These are phyloP conservation scores for Daedalea quercina DNA, from an alignment of 768 basidiomycete species.

Conservation along the genomic window DNA sequence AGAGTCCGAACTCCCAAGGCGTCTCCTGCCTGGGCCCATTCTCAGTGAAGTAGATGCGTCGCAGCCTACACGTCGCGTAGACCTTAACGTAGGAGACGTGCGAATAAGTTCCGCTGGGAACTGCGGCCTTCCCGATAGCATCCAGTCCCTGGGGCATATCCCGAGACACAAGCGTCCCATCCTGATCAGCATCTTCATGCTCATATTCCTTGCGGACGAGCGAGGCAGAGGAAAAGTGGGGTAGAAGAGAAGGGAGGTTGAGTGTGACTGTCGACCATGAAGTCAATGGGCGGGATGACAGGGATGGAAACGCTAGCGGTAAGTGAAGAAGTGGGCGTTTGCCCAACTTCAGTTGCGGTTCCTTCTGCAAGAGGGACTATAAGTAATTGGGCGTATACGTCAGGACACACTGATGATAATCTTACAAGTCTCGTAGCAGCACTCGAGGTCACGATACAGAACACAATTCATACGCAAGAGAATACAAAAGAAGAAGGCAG, in stretches of 20 bases:
- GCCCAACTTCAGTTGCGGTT: slow-evolving; percentile 42
- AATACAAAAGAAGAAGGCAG: slow-evolving; percentile 3
- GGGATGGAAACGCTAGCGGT: slow-evolving; percentile 56
- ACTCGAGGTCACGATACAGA: not conserved
- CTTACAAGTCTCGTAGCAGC: not conserved
- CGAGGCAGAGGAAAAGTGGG: slow-evolving; percentile 51
- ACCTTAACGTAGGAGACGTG: slow-evolving; percentile 70
- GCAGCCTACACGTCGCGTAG: slow-evolving; percentile 70
- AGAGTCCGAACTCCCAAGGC: slow-evolving; percentile 78
- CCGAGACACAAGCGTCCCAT: not conserved
- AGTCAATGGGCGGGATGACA: slow-evolving; percentile 52
- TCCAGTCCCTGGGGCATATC: not conserved
- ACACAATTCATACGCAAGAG: slow-evolving; percentile 1
- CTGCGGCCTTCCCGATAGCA: slow-evolving; percentile 12
- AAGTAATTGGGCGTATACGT: not conserved
- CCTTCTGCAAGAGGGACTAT: slow-evolving; percentile 33
- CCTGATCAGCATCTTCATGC: slow-evolving; percentile 17
- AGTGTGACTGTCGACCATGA: slow-evolving; percentile 62
- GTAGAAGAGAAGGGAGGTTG: slow-evolving; percentile 52
- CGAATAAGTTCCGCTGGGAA: slow-evolving; percentile 53
- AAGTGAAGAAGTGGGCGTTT: slow-evolving; percentile 60
- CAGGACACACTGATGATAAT: not conserved
- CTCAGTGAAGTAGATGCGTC: slow-evolving; percentile 73
- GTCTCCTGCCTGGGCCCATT: slow-evolving; percentile 40
- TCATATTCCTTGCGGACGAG: slow-evolving; percentile 18